Percentiles rank a stretch among this genome's conserved stretches.
These are phyloP conservation scores for Gossypium arboreum DNA, from an alignment of 345 rosid genomes.

Conservation along the genomic window DNA sequence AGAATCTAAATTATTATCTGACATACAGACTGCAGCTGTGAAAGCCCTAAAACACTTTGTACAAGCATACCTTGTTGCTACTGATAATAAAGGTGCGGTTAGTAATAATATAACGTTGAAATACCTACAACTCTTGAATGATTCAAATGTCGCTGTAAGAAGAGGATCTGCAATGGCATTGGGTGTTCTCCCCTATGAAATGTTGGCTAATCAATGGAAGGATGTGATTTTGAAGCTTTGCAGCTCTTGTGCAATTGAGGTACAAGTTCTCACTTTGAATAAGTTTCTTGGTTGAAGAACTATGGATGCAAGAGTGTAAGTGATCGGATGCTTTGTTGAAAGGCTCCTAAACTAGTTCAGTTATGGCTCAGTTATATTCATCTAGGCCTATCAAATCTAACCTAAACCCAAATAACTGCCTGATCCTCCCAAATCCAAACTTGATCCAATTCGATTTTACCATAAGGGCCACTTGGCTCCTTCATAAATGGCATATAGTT, in stretches of 20 bases:
- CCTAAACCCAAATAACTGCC: background rate
- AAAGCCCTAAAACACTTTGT: constrained; percentile 68
- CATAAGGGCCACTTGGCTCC: background rate
- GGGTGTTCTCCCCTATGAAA: constrained; percentile 72
- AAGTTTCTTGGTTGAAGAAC: constrained; percentile 2
- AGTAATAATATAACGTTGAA: constrained; percentile 42
- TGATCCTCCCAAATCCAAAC: background rate
- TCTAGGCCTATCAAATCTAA: background rate
- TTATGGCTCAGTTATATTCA: background rate
- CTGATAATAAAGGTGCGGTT: constrained; percentile 29
- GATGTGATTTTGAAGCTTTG: constrained; percentile 73
- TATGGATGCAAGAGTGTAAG: background rate
- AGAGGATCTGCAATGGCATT: constrained; percentile 87
- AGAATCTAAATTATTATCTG: constrained; percentile 19
- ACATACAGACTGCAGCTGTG: constrained; percentile 67
- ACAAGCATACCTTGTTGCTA: constrained; percentile 45
- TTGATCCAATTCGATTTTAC: background rate
- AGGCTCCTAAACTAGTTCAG: background rate
- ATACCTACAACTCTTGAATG: constrained; percentile 59
- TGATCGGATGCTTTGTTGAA: background rate
- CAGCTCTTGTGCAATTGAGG: constrained; percentile 76
- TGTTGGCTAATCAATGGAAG: constrained; percentile 56
- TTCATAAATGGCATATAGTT: background rate
- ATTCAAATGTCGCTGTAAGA: constrained; percentile 83
- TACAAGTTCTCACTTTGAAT: constrained; percentile 20